Conservation (phyloP, 352 stramenopile species). For the Phytophthora boehmeriae region DNA sequence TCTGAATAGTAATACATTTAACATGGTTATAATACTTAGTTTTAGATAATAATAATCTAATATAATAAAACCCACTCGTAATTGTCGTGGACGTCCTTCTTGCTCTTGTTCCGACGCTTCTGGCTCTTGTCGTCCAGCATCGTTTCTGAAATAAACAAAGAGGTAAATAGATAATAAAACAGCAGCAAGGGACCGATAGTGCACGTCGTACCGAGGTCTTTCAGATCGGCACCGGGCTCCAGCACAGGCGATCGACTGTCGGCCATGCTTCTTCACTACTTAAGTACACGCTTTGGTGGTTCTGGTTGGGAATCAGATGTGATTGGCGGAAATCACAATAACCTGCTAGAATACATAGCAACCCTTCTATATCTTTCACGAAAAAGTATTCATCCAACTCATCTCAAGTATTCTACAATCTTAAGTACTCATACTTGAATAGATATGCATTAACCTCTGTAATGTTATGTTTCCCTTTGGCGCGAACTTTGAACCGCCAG, state of each 20-base stretch:
- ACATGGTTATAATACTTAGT: conserved; percentile 8
- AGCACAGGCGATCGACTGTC: conserved; percentile 51
- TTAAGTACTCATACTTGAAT: background rate
- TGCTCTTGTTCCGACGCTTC: conserved; percentile 34
- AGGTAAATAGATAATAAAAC: background rate
- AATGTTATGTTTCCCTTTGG: conserved; percentile 4
- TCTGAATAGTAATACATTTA: conserved; percentile 26
- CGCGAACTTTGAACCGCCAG: conserved; percentile 10
- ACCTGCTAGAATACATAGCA: background rate
- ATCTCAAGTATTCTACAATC: no score
- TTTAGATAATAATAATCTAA: conserved; percentile 1
- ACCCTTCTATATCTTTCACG: background rate
- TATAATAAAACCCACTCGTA: conserved; percentile 35
- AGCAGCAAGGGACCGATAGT: background rate
- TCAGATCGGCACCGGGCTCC: conserved; percentile 47
- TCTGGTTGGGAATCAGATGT: background rate
- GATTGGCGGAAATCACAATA: background rate
- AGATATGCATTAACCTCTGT: background rate
- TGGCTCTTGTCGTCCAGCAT: conserved; percentile 41
- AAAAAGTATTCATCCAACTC: background rate
- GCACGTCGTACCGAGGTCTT: conserved; percentile 43
- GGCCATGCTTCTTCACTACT: conserved; percentile 29
- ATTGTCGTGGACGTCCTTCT: conserved; percentile 23
- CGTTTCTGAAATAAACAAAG: conserved; percentile 21
- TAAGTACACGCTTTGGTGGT: conserved; percentile 3